Conservation (phyloP, 305 asterid species). For the Nicotiana rustica region DNA sequence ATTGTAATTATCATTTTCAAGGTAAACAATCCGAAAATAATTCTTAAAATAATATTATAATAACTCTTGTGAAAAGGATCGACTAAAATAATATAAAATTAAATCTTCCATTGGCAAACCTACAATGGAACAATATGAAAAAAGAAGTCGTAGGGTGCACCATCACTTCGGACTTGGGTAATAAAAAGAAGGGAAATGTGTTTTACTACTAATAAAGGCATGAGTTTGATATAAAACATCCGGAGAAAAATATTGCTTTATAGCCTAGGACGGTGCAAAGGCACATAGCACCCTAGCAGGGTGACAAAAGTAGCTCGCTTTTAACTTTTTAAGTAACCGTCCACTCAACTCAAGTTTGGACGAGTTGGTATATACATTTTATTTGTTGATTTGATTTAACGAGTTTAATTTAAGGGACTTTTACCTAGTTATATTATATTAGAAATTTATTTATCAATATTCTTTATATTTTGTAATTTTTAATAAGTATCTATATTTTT, state of each 20-base stretch:
- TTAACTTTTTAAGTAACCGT: not conserved
- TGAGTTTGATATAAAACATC: no score
- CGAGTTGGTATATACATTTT: not conserved
- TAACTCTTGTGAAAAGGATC: no score
- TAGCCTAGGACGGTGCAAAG: not conserved
- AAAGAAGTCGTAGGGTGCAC: not conserved
- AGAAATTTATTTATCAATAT: no score
- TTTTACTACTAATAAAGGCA: not conserved
- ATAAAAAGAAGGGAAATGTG: not conserved
- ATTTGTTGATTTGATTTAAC: not conserved
- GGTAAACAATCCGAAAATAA: no score
- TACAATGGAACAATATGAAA: not conserved
- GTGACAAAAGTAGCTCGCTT: not conserved
- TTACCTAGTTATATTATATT: no score
- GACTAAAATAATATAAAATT: no score
- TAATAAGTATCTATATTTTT: no score
- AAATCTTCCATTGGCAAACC: no score
- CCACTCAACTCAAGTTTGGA: not conserved
- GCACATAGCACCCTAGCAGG: not conserved
- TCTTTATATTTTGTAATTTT: no score
- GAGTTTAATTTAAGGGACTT: not conserved
- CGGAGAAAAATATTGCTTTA: not conserved
- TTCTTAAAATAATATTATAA: no score
- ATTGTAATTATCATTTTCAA: no score
- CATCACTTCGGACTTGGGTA: not conserved